A percentile compares a stretch with the other conserved stretches of the same genome.
Evolutionary conservation across 2,329 filamentous ascomycete genomes (phyloP).

Genomic region (Fusarium falciforme): DNA sequence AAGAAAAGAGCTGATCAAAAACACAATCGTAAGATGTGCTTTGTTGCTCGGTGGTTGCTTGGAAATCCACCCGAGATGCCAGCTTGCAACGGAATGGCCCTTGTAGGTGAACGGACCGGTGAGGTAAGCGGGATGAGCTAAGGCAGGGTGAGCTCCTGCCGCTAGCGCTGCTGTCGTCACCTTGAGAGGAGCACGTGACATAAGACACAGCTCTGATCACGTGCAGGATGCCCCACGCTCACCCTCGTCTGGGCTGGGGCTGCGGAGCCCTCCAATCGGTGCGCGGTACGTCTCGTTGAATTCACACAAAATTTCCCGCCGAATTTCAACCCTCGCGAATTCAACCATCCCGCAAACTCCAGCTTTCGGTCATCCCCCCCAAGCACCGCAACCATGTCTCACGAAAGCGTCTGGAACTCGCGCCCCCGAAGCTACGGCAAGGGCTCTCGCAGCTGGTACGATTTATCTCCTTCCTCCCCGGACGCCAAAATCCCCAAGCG

Average conservation of each 20-base stretch:
- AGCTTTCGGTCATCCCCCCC: conserved; percentile 44
- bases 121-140: conserved; percentile 35
- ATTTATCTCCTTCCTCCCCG: conserved; percentile 21
- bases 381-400: conserved; percentile 67
- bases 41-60: conserved; percentile 34
- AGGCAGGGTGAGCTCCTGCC: conserved; percentile 31
- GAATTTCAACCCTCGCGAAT: conserved; percentile 49
- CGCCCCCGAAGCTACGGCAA: conserved; percentile 98
- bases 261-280: conserved; percentile 52
- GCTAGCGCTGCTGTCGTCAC: conserved; percentile 5
- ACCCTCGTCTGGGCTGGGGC: conserved; percentile 47
- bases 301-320: conserved; percentile 56
- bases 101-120: conserved; percentile 28
- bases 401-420: conserved; percentile 99
- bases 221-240: conserved; percentile 18
- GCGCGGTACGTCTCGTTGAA: conserved; percentile 46
- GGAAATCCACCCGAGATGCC: conserved; percentile 46
- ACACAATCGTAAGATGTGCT: conserved; percentile 18
- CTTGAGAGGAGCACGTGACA: conserved; percentile 3
- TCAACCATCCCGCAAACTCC: conserved; percentile 47
- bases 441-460: conserved; percentile 93
- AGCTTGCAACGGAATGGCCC: conserved; percentile 43
- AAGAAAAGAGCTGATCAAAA: conserved; percentile 4
- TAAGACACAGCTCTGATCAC: conserved; percentile 25
- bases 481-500: conserved; percentile 13